Evolutionary conservation across 345 rosid species (phyloP).

Genomic region (Capsella bursapastoris): DNA sequence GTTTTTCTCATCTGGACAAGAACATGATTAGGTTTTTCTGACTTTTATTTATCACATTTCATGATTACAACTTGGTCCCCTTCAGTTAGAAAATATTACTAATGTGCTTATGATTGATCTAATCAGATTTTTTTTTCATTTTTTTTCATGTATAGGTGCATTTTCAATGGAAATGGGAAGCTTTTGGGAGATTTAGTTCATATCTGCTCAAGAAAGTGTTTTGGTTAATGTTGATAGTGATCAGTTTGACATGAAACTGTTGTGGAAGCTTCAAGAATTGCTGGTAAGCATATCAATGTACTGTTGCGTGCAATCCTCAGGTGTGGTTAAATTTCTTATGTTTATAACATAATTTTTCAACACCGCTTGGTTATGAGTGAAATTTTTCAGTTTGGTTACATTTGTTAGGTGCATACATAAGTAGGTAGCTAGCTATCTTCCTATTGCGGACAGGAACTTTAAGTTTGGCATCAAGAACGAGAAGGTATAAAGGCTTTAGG

Average conservation of each 20-base stretch:
- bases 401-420: conserved; percentile 67
- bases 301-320: conserved; percentile 96
- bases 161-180: conserved; percentile 95
- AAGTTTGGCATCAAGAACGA: no score
- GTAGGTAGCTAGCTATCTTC: no score
- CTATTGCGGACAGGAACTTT: no score
- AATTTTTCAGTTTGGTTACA: conserved; percentile 17
- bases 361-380: conserved; percentile 1
- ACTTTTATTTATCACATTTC: no score
- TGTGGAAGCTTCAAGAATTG: conserved; percentile 76
- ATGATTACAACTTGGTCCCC: no score
- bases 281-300: conserved; percentile 89
- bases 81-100: background rate
- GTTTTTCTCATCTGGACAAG: no score
- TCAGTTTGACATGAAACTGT: conserved; percentile 87
- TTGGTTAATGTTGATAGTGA: conserved; percentile 93
- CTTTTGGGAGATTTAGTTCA: conserved; percentile 82
- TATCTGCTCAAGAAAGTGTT: conserved; percentile 91
- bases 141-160: conserved; percentile 59
- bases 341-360: background rate
- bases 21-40: no score
- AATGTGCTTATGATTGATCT: background rate
- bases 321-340: conserved; percentile 40
- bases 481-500: no score
- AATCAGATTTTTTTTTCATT: background rate